A percentile compares a stretch with the other conserved stretches of the same genome.
Evolutionary conservation across 2,329 filamentous ascomycete species (phyloP).

Genomic region (Beauveria asiatica): DNA sequence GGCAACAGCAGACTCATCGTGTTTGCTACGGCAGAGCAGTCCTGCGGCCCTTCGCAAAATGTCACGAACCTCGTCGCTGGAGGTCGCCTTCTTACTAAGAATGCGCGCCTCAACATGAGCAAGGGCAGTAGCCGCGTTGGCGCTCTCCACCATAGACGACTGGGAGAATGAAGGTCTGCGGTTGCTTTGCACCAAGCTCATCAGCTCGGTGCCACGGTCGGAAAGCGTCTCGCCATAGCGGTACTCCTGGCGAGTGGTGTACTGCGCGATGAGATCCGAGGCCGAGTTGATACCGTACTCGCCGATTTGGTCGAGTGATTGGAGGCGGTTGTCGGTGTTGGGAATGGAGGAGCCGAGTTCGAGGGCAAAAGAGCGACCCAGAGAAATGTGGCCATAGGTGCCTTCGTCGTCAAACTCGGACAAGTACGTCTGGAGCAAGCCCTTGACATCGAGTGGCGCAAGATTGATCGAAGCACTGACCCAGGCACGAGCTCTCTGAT

Average conservation of each 20-base stretch:
- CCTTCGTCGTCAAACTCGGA: conserved; percentile 92
- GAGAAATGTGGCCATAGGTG: conserved; percentile 80
- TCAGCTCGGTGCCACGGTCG: conserved; percentile 58
- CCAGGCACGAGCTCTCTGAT: conserved; percentile 72
- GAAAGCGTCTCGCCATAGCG: conserved; percentile 72
- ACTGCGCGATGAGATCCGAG: conserved; percentile 94
- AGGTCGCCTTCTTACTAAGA: conserved; percentile 57
- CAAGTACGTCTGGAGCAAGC: conserved; percentile 88
- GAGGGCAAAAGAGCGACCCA: conserved; percentile 88
- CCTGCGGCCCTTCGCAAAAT: conserved; percentile 78
- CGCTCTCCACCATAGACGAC: conserved; percentile 43
- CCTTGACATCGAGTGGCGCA: conserved; percentile 89
- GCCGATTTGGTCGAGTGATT: conserved; percentile 68
- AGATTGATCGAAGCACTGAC: conserved; percentile 71
- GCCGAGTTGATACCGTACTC: conserved; percentile 77
- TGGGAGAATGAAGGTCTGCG: conserved; percentile 44
- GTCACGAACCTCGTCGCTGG: conserved; percentile 68
- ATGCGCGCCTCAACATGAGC: conserved; percentile 65
- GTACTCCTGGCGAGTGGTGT: conserved; percentile 94
- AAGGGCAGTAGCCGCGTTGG: conserved; percentile 56
- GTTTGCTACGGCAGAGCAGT: conserved; percentile 69
- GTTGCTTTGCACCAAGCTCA: conserved; percentile 50
- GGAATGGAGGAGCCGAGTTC: conserved; percentile 88
- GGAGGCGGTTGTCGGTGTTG: conserved; percentile 73
- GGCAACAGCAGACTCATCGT: conserved; percentile 68